phyloP scores from a whole-genome alignment of 2,329 filamentous ascomycete species.

The Phaeosphaeriaceae sp. region DNA sequence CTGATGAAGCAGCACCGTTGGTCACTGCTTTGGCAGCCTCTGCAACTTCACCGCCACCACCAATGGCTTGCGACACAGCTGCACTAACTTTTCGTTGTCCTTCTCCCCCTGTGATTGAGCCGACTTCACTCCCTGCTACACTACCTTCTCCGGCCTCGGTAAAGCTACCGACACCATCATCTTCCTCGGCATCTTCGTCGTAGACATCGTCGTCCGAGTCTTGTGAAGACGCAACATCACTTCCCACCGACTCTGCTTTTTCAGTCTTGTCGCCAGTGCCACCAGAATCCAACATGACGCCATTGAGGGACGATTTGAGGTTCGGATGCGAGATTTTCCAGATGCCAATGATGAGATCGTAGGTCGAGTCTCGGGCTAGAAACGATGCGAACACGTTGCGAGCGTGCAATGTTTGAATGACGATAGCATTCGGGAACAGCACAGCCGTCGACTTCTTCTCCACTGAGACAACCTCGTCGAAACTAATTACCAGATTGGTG shows the following conservation, averaged over 20 bases:
- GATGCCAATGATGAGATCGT: conserved; percentile 95
- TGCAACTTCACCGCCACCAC: conserved; percentile 37
- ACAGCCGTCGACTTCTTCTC: conserved; percentile 97
- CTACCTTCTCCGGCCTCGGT: conserved; percentile 63
- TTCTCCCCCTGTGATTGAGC: conserved; percentile 58
- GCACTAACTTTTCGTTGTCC: conserved; percentile 73
- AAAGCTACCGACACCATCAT: conserved; percentile 71
- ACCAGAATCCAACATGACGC: conserved; percentile 72
- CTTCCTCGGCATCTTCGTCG: conserved; percentile 79
- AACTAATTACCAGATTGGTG: conserved; percentile 95
- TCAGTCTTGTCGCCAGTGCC: conserved; percentile 90
- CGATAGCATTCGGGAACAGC: conserved; percentile 95
- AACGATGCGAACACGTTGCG: conserved; percentile 97
- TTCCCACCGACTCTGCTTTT: conserved; percentile 70
- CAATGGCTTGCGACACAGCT: conserved; percentile 48
- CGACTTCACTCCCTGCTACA: conserved; percentile 60
- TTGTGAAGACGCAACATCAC: conserved; percentile 59
- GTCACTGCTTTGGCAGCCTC: conserved; percentile 51
- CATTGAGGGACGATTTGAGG: conserved; percentile 88
- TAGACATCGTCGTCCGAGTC: conserved; percentile 80
- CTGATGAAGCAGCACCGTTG: conserved; percentile 50
- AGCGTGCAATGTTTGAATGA: conserved; percentile 93
- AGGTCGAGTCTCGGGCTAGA: conserved; percentile 91
- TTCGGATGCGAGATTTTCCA: conserved; percentile 97
- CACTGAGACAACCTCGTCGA: conserved; percentile 95